A percentile compares a stretch with the other conserved stretches of the same genome.
phyloP scores from a whole-genome alignment of 164 flowering plant species.

The Brasenia schreberi region DNA sequence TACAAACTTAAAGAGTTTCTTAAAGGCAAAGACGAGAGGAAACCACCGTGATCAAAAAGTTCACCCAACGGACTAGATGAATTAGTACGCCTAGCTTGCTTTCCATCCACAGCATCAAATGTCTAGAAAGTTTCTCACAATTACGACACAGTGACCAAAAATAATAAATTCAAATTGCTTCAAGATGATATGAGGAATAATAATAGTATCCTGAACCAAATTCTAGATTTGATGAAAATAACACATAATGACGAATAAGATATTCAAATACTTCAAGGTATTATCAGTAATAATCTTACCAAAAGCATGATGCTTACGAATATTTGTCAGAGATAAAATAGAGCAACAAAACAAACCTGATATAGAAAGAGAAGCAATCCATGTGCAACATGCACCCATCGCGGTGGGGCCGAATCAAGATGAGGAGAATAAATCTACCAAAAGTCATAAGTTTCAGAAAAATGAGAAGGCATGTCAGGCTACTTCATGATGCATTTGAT shows the following conservation, averaged over 20 bases:
- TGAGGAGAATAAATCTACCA: conserved; percentile 85
- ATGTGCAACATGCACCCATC: conserved; percentile 97
- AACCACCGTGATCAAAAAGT: conserved; percentile 92
- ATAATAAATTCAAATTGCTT: background rate
- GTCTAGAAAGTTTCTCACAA: conserved; percentile 29
- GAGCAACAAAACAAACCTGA: conserved; percentile 43
- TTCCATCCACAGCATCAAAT: conserved; percentile 99
- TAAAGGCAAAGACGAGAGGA: conserved; percentile 2
- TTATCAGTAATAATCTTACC: background rate
- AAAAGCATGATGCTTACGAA: background rate
- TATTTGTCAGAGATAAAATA: background rate
- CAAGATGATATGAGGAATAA: background rate
- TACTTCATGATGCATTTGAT: background rate
- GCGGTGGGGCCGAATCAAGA: conserved; percentile 87
- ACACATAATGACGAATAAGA: background rate
- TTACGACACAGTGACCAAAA: background rate
- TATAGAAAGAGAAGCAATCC: conserved; percentile 91
- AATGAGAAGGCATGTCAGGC: background rate
- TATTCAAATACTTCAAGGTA: background rate
- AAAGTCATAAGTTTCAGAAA: background rate
- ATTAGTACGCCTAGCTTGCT: conserved; percentile 96
- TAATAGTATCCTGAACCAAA: no score
- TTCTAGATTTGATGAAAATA: no score
- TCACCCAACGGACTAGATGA: conserved; percentile 99
- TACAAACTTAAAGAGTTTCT: background rate